Evolutionary conservation across 257 asterid species (phyloP).

Genomic region (Solanum piurae): DNA sequence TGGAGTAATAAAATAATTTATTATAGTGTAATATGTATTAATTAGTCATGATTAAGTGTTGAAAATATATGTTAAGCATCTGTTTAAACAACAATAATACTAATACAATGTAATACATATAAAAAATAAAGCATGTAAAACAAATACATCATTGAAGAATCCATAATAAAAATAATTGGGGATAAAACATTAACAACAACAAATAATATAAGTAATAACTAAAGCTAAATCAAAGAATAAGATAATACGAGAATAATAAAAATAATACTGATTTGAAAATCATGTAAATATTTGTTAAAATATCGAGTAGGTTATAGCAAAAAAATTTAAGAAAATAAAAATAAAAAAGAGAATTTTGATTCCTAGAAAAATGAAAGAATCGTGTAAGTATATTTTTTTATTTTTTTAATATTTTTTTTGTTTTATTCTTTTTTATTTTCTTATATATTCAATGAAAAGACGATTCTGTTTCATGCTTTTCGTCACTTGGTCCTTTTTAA

Average conservation of each 20-base stretch:
- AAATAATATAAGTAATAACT: too few species aligned
- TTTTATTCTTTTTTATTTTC: background rate
- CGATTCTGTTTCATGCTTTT: background rate
- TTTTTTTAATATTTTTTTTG: background rate
- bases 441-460: background rate
- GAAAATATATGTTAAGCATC: background rate
- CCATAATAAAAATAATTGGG: background rate
- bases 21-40: background rate
- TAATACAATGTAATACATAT: too few species aligned
- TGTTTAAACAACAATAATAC: too few species aligned
- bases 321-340: background rate
- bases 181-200: too few species aligned
- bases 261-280: too few species aligned
- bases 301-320: background rate
- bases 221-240: background rate
- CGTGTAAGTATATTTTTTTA: slow-evolving; percentile 2
- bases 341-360: background rate
- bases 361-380: slow-evolving; percentile 4
- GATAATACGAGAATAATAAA: background rate
- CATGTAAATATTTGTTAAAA: too few species aligned
- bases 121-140: too few species aligned
- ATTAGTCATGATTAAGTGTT: background rate
- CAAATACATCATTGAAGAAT: too few species aligned
- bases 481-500: background rate
- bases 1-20: background rate